A percentile compares a stretch with the other conserved stretches of the same genome.
Evolutionary conservation across 2,329 filamentous ascomycete species (phyloP).

Genomic region (Helotiales sp.): DNA sequence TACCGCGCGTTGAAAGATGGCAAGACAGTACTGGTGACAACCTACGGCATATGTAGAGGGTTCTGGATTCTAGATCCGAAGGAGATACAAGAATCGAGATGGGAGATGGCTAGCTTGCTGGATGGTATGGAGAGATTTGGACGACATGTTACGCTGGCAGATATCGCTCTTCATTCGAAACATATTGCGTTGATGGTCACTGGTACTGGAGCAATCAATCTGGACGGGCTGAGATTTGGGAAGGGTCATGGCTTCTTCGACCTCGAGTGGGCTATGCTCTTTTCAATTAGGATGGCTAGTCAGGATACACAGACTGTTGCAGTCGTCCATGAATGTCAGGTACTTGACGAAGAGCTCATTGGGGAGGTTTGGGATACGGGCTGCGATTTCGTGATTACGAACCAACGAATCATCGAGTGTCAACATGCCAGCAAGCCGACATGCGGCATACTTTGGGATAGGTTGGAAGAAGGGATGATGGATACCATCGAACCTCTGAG

Average conservation of each 20-base stretch:
- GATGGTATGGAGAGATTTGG: conserved; percentile 47
- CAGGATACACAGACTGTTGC: conserved; percentile 34
- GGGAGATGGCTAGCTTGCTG: conserved; percentile 39
- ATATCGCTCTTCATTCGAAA: conserved; percentile 34
- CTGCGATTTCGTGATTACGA: conserved; percentile 42
- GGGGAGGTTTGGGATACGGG: conserved; percentile 41
- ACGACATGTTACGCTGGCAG: conserved; percentile 35
- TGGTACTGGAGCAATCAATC: conserved; percentile 42
- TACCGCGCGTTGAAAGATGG: conserved; percentile 40
- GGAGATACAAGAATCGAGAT: conserved; percentile 30
- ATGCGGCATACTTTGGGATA: conserved; percentile 40
- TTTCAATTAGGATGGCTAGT: conserved; percentile 35
- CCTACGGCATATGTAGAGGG: conserved; percentile 42
- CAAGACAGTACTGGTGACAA: conserved; percentile 42
- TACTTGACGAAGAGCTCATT: conserved; percentile 38
- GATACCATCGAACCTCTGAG: conserved; percentile 35
- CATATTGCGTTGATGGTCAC: conserved; percentile 40
- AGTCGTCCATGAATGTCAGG: conserved; percentile 44
- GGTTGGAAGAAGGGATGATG: conserved; percentile 37
- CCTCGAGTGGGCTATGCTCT: conserved; percentile 44
- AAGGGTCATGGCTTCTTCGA: conserved; percentile 44
- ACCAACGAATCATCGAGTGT: conserved; percentile 34
- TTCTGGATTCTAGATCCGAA: conserved; percentile 43
- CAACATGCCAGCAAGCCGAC: conserved; percentile 35
- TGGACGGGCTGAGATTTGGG: conserved; percentile 40